A percentile compares a stretch with the other conserved stretches of the same genome.
Conservation (phyloP, 768 basidiomycete species). For the Porpolomopsis calyptriformis region DNA sequence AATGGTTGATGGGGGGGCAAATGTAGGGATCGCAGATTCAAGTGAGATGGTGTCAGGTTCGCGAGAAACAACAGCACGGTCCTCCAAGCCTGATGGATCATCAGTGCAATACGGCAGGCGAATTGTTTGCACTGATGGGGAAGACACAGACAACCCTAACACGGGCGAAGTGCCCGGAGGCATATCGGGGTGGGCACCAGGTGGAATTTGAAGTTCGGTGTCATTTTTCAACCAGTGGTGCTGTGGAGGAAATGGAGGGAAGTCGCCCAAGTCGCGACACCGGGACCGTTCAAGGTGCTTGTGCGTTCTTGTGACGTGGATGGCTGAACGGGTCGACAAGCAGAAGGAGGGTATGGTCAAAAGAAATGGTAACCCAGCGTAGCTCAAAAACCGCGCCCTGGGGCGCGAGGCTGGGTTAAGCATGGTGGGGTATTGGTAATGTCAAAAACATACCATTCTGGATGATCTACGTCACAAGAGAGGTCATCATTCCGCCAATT, state of each 20-base stretch:
- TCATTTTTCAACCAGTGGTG: background rate
- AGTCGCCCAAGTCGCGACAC: conserved; percentile 8
- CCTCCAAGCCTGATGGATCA: background rate
- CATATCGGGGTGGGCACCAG: background rate
- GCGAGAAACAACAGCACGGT: background rate
- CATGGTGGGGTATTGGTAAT: conserved; percentile 1
- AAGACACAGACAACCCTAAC: background rate
- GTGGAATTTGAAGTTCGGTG: conserved; percentile 10
- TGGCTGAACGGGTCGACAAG: conserved; percentile 35
- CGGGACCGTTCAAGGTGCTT: conserved; percentile 26
- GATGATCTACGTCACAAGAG: conserved; percentile 49
- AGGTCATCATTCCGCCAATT: conserved; percentile 38
- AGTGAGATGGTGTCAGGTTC: background rate
- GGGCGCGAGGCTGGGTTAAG: conserved; percentile 3
- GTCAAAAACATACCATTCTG: conserved; percentile 38
- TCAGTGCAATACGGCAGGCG: background rate
- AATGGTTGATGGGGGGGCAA: conserved; percentile 9
- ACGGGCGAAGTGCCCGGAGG: background rate
- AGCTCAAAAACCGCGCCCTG: conserved; percentile 58
- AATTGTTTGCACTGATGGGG: background rate
- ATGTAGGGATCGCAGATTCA: conserved; percentile 8
- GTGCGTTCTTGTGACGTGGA: conserved; percentile 26
- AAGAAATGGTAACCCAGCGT: conserved; percentile 46
- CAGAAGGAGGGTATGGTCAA: conserved; percentile 42
- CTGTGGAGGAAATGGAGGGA: no score